Conservation (phyloP, 2,329 filamentous ascomycete genomes). For the Samsoniella hepiali region DNA sequence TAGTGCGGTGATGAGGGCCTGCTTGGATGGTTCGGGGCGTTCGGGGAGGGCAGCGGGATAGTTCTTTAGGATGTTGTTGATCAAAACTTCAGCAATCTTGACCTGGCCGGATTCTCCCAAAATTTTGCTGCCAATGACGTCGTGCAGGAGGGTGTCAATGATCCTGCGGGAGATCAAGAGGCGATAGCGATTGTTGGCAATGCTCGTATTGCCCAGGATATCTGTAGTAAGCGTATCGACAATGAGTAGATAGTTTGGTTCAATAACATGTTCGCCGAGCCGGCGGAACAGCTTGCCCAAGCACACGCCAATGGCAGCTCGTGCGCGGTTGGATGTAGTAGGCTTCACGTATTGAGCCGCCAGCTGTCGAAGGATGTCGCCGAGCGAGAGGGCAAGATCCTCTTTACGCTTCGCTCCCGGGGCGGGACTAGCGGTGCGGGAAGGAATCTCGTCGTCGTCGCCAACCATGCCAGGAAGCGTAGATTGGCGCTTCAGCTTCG, state of each 20-base stretch:
- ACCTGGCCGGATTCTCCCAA: slow-evolving; percentile 87
- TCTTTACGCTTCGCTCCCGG: slow-evolving; percentile 66
- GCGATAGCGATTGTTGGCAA: slow-evolving; percentile 82
- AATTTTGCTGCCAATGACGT: slow-evolving; percentile 75
- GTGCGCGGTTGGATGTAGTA: slow-evolving; percentile 73
- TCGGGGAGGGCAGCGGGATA: slow-evolving; percentile 89
- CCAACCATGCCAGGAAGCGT: slow-evolving; percentile 56
- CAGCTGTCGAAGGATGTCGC: slow-evolving; percentile 74
- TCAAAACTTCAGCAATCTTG: slow-evolving; percentile 72
- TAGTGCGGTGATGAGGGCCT: slow-evolving; percentile 74
- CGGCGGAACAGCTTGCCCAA: slow-evolving; percentile 78
- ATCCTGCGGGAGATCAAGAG: slow-evolving; percentile 81
- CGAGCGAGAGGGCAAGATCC: slow-evolving; percentile 69
- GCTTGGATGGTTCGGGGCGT: slow-evolving; percentile 82
- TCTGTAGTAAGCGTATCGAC: slow-evolving; percentile 78
- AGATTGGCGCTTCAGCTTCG: slow-evolving; percentile 55
- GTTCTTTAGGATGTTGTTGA: slow-evolving; percentile 89
- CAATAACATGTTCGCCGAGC: slow-evolving; percentile 78
- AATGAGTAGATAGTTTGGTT: slow-evolving; percentile 77
- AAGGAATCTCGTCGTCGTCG: slow-evolving; percentile 69
- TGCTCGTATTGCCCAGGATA: slow-evolving; percentile 69
- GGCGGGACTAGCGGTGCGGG: slow-evolving; percentile 70
- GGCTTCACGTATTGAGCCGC: slow-evolving; percentile 76
- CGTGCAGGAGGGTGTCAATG: slow-evolving; percentile 77
- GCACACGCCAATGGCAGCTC: slow-evolving; percentile 81